phyloP scores from a whole-genome alignment of 2,329 filamentous ascomycete species.

The Graphilbum sp. region DNA sequence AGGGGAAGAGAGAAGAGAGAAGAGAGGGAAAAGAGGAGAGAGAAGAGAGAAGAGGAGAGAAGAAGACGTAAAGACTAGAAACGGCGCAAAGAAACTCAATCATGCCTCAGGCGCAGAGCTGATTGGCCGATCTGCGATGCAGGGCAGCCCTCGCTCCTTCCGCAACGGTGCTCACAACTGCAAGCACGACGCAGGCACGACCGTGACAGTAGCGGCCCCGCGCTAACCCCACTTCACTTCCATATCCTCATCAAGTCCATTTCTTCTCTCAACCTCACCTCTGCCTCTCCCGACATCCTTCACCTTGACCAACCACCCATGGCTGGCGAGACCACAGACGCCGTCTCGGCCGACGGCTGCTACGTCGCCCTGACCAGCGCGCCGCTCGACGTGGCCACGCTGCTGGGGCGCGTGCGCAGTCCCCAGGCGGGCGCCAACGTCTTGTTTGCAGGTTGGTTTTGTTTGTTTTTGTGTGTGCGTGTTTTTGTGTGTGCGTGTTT shows the following conservation, averaged over 20 bases:
- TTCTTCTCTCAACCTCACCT: no score
- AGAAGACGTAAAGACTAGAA: not conserved
- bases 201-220: no score
- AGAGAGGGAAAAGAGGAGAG: not conserved
- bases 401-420: constrained; percentile 53
- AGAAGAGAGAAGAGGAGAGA: not conserved
- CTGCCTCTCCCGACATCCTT: no score
- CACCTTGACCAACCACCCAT: not conserved
- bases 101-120: no score
- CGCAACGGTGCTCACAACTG: no score
- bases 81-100: no score
- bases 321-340: no score
- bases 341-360: constrained; percentile 25
- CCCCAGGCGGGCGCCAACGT: constrained; percentile 62
- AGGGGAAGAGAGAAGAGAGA: not conserved
- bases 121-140: no score
- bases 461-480: not conserved
- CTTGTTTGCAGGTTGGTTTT: constrained; percentile 44
- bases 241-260: no score
- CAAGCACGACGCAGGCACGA: no score
- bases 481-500: not conserved
- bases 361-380: constrained; percentile 54
- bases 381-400: constrained; percentile 36
- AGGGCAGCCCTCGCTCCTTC: no score
- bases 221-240: no score